Evolutionary conservation across 805 yeast species (phyloP).

Genomic region (Candida sonorensis): DNA sequence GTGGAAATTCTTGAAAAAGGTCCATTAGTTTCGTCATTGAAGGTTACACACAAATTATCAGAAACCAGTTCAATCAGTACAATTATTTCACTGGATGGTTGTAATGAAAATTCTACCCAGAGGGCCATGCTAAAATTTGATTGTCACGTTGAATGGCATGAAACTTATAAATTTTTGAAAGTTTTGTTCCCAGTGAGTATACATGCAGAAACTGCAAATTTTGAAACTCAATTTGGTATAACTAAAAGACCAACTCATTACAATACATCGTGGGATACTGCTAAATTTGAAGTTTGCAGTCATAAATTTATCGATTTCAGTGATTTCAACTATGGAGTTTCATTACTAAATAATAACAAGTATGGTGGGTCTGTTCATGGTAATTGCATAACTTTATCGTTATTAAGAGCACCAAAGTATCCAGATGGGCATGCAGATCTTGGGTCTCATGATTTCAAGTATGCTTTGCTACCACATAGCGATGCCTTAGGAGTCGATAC

Average conservation of each 20-base stretch:
- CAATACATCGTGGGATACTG: constrained; percentile 94
- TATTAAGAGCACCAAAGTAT: constrained; percentile 85
- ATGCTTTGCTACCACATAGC: constrained; percentile 77
- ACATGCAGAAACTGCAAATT: constrained; percentile 68
- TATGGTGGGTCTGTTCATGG: constrained; percentile 95
- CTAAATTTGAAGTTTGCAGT: constrained; percentile 92
- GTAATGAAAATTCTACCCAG: constrained; percentile 27
- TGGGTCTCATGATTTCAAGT: constrained; percentile 78
- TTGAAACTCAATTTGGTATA: constrained; percentile 91
- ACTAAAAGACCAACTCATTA: constrained; percentile 91
- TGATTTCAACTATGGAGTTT: constrained; percentile 80
- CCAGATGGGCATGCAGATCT: constrained; percentile 95
- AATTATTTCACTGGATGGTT: constrained; percentile 61
- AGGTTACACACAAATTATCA: constrained; percentile 56
- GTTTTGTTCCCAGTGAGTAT: constrained; percentile 92
- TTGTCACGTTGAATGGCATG: constrained; percentile 77
- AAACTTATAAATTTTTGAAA: constrained; percentile 79
- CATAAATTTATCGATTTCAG: constrained; percentile 92
- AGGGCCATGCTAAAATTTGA: constrained; percentile 45
- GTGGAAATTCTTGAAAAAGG: constrained; percentile 39
- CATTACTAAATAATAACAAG: constrained; percentile 75
- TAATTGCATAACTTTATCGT: constrained; percentile 78
- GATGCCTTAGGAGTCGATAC: constrained; percentile 60
- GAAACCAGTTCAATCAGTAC: constrained; percentile 54
- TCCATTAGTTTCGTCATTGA: constrained; percentile 55